Conservation (phyloP, 352 stramenopile species). For the Pythium volutum region DNA sequence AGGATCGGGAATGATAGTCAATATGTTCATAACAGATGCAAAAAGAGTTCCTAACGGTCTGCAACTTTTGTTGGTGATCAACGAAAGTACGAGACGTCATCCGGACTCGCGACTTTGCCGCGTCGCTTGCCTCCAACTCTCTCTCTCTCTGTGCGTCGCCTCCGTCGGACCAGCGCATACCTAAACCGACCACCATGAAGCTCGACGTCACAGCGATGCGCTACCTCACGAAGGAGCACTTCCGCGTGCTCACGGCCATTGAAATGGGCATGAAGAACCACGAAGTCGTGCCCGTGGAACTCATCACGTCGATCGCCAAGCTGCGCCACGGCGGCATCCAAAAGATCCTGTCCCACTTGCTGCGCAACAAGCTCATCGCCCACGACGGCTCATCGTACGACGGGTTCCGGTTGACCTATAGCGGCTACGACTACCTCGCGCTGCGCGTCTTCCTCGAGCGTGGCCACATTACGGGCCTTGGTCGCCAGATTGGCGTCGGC, state of each 20-base stretch:
- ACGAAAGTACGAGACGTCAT: conserved; percentile 8
- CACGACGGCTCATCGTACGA: conserved; percentile 98
- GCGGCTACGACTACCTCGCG: conserved; percentile 99
- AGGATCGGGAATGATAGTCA: conserved; percentile 1
- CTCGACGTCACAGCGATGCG: conserved; percentile 93
- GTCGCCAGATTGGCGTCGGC: conserved; percentile 96
- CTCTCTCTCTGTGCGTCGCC: not conserved
- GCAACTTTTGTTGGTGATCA: conserved; percentile 27
- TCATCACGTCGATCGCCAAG: conserved; percentile 97
- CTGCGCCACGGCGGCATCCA: conserved; percentile 96
- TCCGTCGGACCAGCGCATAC: too few species aligned
- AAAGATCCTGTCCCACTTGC: conserved; percentile 96
- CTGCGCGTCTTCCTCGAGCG: conserved; percentile 94
- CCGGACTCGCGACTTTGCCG: not conserved
- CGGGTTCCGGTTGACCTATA: conserved; percentile 97
- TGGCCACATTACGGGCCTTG: conserved; percentile 89
- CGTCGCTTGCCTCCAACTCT: not conserved
- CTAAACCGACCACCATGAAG: conserved; percentile 66
- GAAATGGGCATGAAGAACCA: conserved; percentile 99
- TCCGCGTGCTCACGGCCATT: conserved; percentile 97
- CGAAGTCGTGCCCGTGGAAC: conserved; percentile 95
- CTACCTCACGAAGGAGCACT: conserved; percentile 95
- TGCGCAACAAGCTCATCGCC: conserved; percentile 98
- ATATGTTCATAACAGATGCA: not conserved
- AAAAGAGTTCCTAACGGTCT: conserved; percentile 12